Conservation (phyloP, 106 monocot species). For the Dendrobium chrysotoxum region DNA sequence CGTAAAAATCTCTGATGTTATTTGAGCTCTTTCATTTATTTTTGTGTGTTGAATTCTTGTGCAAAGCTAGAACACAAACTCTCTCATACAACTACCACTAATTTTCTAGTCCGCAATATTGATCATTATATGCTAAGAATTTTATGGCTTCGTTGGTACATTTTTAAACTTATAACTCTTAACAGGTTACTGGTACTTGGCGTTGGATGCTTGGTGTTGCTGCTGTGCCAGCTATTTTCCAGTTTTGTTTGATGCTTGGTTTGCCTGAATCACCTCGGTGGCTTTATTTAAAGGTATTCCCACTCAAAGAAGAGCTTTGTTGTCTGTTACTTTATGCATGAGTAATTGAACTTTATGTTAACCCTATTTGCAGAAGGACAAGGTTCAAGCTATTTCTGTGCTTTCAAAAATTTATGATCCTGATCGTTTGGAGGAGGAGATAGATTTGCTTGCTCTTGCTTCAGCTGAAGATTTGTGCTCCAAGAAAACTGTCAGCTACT, state of each 20-base stretch:
- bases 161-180: background rate
- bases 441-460: slow-evolving; percentile 45
- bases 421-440: slow-evolving; percentile 60
- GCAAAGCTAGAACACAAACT: no score
- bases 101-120: background rate
- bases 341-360: background rate
- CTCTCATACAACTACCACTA: no score
- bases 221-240: slow-evolving; percentile 65
- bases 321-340: slow-evolving; percentile 3
- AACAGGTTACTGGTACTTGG: slow-evolving; percentile 71
- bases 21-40: no score
- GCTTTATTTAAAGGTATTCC: slow-evolving; percentile 54
- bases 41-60: no score
- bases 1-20: no score
- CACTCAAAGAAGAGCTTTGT: background rate
- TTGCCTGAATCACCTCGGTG: slow-evolving; percentile 80
- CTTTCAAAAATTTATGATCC: slow-evolving; percentile 65
- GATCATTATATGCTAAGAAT: background rate
- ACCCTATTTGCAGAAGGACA: slow-evolving; percentile 39
- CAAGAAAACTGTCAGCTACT: slow-evolving; percentile 24
- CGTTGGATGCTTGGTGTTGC: slow-evolving; percentile 83
- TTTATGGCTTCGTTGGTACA: background rate
- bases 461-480: slow-evolving; percentile 26
- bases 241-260: slow-evolving; percentile 62
- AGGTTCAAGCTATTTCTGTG: slow-evolving; percentile 46